Conservation (phyloP, 192 early-diverging fungal genomes). For the Backusella westeae region DNA sequence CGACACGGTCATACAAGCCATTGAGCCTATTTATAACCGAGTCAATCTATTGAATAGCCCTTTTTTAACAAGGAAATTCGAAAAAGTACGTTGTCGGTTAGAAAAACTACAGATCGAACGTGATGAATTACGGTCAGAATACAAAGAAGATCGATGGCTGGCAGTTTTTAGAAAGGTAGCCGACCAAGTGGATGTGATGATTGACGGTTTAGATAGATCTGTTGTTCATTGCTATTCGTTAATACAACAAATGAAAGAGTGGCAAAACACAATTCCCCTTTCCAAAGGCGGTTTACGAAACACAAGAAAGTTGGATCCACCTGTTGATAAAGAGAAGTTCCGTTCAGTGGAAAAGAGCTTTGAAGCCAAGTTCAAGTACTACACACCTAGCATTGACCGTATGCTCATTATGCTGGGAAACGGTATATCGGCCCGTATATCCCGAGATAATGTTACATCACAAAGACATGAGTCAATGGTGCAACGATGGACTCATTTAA, state of each 20-base stretch:
- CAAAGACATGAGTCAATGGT: constrained; percentile 49
- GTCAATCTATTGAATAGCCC: constrained; percentile 22
- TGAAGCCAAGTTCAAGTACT: constrained; percentile 60
- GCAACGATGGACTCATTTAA: constrained; percentile 48
- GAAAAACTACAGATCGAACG: constrained; percentile 50
- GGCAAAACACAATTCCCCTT: constrained; percentile 11
- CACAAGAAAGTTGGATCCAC: neutral
- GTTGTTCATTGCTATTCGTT: constrained; percentile 44
- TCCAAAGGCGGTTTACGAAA: constrained; percentile 18
- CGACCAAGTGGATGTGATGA: constrained; percentile 55
- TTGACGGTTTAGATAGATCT: constrained; percentile 53
- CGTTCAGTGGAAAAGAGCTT: constrained; percentile 48
- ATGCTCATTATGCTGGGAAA: constrained; percentile 57
- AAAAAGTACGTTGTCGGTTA: constrained; percentile 30
- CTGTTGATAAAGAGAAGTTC: constrained; percentile 43
- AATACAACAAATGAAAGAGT: constrained; percentile 26
- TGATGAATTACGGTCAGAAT: constrained; percentile 50
- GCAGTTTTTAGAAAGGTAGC: constrained; percentile 54
- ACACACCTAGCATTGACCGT: constrained; percentile 51
- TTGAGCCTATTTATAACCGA: neutral
- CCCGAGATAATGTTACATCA: constrained; percentile 38
- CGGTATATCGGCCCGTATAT: constrained; percentile 46
- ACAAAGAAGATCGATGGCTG: constrained; percentile 61
- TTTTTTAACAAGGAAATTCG: constrained; percentile 25
- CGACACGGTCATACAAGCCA: neutral